Percentiles rank a stretch among this genome's conserved stretches.
phyloP scores from a whole-genome alignment of 768 basidiomycete species.

The Peribolospora baueri region DNA sequence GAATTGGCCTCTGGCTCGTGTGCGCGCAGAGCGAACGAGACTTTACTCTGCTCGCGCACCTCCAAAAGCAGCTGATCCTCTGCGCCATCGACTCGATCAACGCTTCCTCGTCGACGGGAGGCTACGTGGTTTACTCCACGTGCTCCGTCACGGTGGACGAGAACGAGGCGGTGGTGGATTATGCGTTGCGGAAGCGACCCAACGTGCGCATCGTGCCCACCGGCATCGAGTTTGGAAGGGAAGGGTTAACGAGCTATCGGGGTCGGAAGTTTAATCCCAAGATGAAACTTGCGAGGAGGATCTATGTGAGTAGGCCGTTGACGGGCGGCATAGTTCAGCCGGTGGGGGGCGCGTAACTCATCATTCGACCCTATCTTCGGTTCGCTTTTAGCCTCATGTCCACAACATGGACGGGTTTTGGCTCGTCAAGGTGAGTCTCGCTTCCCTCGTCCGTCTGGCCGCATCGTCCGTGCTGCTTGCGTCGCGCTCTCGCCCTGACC shows the following conservation, averaged over 20 bases:
- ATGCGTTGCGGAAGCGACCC: conserved; percentile 81
- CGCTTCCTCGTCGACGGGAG: conserved; percentile 70
- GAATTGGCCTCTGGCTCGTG: neutral
- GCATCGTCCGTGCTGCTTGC: too few relatives aligned
- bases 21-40: conserved; percentile 58
- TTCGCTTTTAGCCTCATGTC: conserved; percentile 40
- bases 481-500: too few relatives aligned
- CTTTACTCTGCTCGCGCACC: conserved; percentile 80
- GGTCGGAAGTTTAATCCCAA: conserved; percentile 70
- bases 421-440: conserved; percentile 66
- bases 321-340: conserved; percentile 4
- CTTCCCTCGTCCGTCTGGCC: too few relatives aligned
- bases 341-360: neutral
- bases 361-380: conserved; percentile 15
- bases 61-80: conserved; percentile 93
- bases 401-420: conserved; percentile 99
- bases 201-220: conserved; percentile 79
- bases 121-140: conserved; percentile 89
- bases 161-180: conserved; percentile 94
- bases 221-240: conserved; percentile 73
- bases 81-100: conserved; percentile 93
- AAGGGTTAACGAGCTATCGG: conserved; percentile 70
- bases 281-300: conserved; percentile 57
- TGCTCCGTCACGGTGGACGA: conserved; percentile 96
- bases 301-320: conserved; percentile 29